Conservation (phyloP, 2,329 filamentous ascomycete genomes). For the Aspergillus latus region DNA sequence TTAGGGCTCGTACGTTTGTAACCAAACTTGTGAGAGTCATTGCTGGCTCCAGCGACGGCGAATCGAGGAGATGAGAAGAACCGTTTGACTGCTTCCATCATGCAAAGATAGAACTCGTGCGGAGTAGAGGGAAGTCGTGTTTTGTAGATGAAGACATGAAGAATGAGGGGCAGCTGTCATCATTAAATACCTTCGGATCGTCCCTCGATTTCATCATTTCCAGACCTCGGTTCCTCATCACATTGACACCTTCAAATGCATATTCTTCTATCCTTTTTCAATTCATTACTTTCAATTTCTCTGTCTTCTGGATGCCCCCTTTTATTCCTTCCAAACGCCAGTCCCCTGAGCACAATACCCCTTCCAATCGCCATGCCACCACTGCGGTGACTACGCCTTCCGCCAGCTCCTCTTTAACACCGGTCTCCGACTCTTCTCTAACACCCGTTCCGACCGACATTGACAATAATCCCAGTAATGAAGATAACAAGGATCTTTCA, state of each 20-base stretch:
- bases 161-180: neutral
- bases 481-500: constrained; percentile 33
- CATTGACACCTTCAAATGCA: neutral
- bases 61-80: constrained; percentile 82
- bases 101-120: neutral
- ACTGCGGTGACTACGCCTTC: constrained; percentile 23
- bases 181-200: neutral
- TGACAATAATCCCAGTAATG: constrained; percentile 39
- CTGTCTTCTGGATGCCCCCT: constrained; percentile 42
- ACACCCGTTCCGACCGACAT: constrained; percentile 35
- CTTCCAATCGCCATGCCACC: constrained; percentile 37
- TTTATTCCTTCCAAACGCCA: constrained; percentile 47
- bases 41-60: constrained; percentile 87
- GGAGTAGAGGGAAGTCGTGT: neutral
- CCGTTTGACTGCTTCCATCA: constrained; percentile 58
- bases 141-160: neutral
- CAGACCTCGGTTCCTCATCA: constrained; percentile 8
- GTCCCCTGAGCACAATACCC: constrained; percentile 36
- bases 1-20: constrained; percentile 66
- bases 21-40: constrained; percentile 80
- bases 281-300: constrained; percentile 6
- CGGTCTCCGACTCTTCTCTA: constrained; percentile 35
- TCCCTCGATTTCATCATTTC: constrained; percentile 8
- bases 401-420: constrained; percentile 25
- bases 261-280: neutral